Percentiles rank a stretch among this genome's conserved stretches.
These are phyloP conservation scores for Penicillium occitanis DNA, from an alignment of 2,329 filamentous ascomycete species.

Conservation along the genomic window DNA sequence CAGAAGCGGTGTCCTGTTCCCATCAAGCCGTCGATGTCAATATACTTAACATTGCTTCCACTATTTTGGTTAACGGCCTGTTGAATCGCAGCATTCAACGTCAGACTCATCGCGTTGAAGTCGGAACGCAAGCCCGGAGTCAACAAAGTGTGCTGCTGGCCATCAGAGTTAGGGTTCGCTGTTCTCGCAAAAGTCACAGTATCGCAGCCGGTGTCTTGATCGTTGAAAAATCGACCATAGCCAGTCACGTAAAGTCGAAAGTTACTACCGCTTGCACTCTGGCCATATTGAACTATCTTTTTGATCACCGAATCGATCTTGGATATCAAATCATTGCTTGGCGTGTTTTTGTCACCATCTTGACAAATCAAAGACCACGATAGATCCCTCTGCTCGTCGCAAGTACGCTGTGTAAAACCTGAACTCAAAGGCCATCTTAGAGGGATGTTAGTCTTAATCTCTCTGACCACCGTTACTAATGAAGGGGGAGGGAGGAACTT, in stretches of 20 bases:
- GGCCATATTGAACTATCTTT: constrained; percentile 3
- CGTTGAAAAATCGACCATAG: constrained; percentile 9
- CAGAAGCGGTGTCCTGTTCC: constrained; percentile 9
- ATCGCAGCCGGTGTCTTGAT: neutral
- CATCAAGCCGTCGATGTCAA: constrained; percentile 9
- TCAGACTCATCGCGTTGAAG: constrained; percentile 4
- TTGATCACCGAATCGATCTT: constrained; percentile 10
- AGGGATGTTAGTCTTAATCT: constrained; percentile 1
- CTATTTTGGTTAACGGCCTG: constrained; percentile 2
- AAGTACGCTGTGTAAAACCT: constrained; percentile 6
- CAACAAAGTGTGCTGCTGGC: constrained; percentile 13
- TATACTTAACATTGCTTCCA: constrained; percentile 9
- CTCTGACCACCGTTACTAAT: neutral
- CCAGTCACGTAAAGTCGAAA: constrained; percentile 11
- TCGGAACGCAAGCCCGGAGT: constrained; percentile 6
- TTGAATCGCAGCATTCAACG: constrained; percentile 13
- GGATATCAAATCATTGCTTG: constrained; percentile 8
- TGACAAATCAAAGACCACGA: constrained; percentile 11
- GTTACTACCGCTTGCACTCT: neutral
- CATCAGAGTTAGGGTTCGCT: constrained; percentile 3
- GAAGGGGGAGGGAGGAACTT: neutral
- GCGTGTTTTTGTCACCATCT: constrained; percentile 4
- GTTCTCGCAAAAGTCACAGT: constrained; percentile 11
- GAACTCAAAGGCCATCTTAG: constrained; percentile 8
- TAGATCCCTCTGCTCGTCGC: constrained; percentile 5